A percentile compares a stretch with the other conserved stretches of the same genome.
Evolutionary conservation across 2,329 filamentous ascomycete genomes (phyloP).

Genomic region (Parascedosporium putredinis): DNA sequence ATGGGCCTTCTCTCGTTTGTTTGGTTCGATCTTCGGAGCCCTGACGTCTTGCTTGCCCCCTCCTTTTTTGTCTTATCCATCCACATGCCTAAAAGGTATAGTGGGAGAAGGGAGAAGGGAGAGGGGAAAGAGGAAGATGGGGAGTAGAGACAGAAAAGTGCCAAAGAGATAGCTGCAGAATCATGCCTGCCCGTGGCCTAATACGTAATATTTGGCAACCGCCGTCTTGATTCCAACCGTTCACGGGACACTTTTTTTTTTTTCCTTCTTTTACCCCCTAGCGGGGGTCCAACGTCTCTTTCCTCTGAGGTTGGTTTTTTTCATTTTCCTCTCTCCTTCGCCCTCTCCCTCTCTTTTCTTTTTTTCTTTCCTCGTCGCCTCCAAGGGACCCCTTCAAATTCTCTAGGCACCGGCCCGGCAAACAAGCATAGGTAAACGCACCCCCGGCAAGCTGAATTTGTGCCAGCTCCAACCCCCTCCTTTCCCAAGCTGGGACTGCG

Average conservation of each 20-base stretch:
- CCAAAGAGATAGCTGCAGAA: too few species aligned
- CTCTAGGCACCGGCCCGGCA: too few species aligned
- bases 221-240: too few species aligned
- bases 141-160: too few species aligned
- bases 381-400: too few species aligned
- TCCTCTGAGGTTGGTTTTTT: neutral
- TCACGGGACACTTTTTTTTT: neutral
- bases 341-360: neutral
- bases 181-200: too few species aligned
- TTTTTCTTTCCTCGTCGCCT: neutral
- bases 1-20: neutral
- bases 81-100: too few species aligned
- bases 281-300: neutral
- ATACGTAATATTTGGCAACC: too few species aligned
- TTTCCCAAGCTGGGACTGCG: neutral
- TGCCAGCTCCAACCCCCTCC: neutral
- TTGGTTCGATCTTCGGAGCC: neutral
- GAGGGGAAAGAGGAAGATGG: neutral
- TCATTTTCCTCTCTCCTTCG: neutral
- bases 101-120: neutral
- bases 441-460: neutral
- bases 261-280: neutral
- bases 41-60: neutral
- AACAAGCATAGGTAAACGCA: neutral
- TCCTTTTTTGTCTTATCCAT: neutral